Evolutionary conservation across 345 rosid species (phyloP), one percentile per base, ranked within the genome.

Genomic region (Boechera retrofracta): DNA sequence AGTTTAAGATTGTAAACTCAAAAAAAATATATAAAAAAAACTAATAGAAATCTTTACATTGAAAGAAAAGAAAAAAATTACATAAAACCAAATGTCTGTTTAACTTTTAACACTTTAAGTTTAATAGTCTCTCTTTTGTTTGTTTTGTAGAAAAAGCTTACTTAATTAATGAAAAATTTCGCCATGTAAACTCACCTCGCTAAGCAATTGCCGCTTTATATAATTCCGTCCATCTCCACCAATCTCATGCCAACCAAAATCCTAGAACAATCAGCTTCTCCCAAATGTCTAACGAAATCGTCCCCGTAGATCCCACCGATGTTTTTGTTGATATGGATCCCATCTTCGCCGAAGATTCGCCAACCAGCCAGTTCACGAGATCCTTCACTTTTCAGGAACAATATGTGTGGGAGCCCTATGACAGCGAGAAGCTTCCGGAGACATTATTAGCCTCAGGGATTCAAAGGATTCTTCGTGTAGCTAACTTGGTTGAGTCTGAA

Each of bases 381-480:
- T 81, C 82, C 15, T 75, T 83, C 72, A 76, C 87, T 48, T 49
- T 28, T 6, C 71, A 81, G 18, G 85, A 83, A 49, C 79, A 84
- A 4, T 7, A 38, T 66, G 83, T 67, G 26, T 82, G 86, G 24
- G 85, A 81, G 84, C 90, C 93, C 2, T 90, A 90, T 57, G 94
- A 91, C 16, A 89, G 97, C 49, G 98, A 94, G 85, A 87, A 87
- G 80, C 47, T 94, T 78, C 98, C 97, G 3, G 65, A 89, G 58
- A 89, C 84, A 21, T 74, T 94, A 69, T 74, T 94, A 69, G 84
- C 87, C 76, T 79, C 93, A 0, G 92, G 81, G 36, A 90, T 94
- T 44, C 92, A 87, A 80, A 79, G 71, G 83, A 87, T 91, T 74
- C 96, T 94, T 71, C 91, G 93, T 49, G 85, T 89, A 54, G 98